phyloP scores from a whole-genome alignment of 2,329 filamentous ascomycete species.

The Cercospora brassicicola region DNA sequence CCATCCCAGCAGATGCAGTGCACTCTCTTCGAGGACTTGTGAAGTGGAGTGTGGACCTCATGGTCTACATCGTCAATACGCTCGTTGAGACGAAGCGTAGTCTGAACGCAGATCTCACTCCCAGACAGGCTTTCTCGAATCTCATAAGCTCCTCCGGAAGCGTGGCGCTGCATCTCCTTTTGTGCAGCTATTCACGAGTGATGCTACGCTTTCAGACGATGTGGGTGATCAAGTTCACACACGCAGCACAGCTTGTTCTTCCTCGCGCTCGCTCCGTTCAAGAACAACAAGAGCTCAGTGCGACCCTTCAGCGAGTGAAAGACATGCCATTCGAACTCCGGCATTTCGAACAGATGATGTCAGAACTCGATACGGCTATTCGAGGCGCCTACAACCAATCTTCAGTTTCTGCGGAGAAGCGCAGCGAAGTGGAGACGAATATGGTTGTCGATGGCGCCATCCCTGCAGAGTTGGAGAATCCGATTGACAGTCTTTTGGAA shows the following conservation, averaged over 20 bases:
- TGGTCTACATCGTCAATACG: conserved; percentile 57
- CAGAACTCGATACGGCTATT: conserved; percentile 67
- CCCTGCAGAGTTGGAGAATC: conserved; percentile 52
- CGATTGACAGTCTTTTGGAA: conserved; percentile 51
- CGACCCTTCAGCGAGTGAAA: conserved; percentile 55
- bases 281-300: conserved; percentile 51
- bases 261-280: conserved; percentile 52
- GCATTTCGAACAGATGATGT: conserved; percentile 50
- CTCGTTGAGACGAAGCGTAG: conserved; percentile 46
- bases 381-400: conserved; percentile 56
- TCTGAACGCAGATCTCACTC: conserved; percentile 5
- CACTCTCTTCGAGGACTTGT: conserved; percentile 71
- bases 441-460: conserved; percentile 55
- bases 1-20: conserved; percentile 61
- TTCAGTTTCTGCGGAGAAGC: conserved; percentile 47
- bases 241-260: conserved; percentile 23
- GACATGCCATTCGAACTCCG: conserved; percentile 49
- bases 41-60: conserved; percentile 72
- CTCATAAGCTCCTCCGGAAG: conserved; percentile 26
- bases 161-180: conserved; percentile 54
- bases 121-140: conserved; percentile 27
- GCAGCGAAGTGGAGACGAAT: conserved; percentile 53
- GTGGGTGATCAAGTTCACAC: conserved; percentile 50
- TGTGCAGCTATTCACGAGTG: conserved; percentile 72
- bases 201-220: conserved; percentile 70